Evolutionary conservation across 1,284 basidiomycete species (phyloP), one percentile per base, ranked within the genome.

Genomic region (Golubevia sp.): DNA sequence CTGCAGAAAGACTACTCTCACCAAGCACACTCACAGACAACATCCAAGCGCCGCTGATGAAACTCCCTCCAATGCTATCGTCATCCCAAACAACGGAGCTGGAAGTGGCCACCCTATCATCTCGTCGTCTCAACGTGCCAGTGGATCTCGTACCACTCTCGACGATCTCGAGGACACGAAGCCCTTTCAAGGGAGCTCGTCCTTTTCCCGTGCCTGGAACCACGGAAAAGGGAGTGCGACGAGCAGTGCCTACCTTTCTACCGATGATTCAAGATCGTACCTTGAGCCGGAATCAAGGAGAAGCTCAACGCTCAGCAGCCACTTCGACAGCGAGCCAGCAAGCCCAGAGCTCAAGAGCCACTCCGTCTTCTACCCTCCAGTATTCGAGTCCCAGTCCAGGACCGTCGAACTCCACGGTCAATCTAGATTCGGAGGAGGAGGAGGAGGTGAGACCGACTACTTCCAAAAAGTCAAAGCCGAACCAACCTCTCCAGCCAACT

Each of bases 1-100:
- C 71, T 84, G 82, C 66, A 81, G 85, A 58, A 85, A 85, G 57
- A 85, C 85, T 49, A 86, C 85, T 4, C 76, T 86, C 53, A 84
- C 83, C 48, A 85, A 85, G 66, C 85, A 86, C 64, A 73, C 81
- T 52, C 73, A 76, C 21, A 76, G 83, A n/a, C 73, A 84, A 48
- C 85, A 85, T 61, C 67, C 64, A 18, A 18, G 49, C 26, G 50
- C 44, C 51, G 44, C 55, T 53, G 15, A 18, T 13, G 11, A 53
- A 11, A 18, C 8, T 53, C 24, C 21, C n/a, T n/a, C n/a, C n/a
- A n/a, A n/a, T n/a, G n/a, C n/a, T n/a, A n/a, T 44, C 38, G 38
- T 44, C 13, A 44, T 44, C 18, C 18, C 38, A 8, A 44, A 44
- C 38, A 44, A 44, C 18, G 38, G 38, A 44, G 38, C 38, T 44